A percentile compares a stretch with the other conserved stretches of the same genome.
Conservation (phyloP, 495 filamentous ascomycete genomes). For the Usnea hakonensis region DNA sequence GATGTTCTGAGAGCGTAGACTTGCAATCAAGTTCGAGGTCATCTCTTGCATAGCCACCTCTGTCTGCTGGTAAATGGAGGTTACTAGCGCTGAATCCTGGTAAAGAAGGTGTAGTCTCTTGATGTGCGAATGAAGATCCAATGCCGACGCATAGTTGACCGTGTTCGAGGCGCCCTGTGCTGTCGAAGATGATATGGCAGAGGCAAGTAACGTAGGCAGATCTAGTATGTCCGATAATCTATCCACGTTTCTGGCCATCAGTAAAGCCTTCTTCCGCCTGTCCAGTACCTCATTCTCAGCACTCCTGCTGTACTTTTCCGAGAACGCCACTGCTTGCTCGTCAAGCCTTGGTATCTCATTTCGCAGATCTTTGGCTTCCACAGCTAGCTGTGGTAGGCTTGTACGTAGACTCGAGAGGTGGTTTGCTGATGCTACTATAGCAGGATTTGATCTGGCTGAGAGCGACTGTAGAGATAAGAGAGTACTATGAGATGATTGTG, state of each 20-base stretch:
- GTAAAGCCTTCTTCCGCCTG: constrained; percentile 69
- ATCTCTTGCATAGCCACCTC: constrained; percentile 86
- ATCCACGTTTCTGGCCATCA: constrained; percentile 84
- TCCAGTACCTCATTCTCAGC: constrained; percentile 68
- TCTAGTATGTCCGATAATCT: constrained; percentile 86
- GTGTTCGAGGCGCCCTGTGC: constrained; percentile 41
- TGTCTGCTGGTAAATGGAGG: constrained; percentile 65
- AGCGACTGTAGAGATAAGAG: constrained; percentile 79
- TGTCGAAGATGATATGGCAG: constrained; percentile 54
- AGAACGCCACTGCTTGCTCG: constrained; percentile 67
- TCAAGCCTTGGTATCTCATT: constrained; percentile 73
- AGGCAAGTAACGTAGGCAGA: constrained; percentile 75
- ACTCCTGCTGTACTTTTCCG: constrained; percentile 68
- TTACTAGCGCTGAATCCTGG: constrained; percentile 65
- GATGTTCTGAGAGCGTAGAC: constrained; percentile 65
- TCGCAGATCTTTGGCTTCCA: constrained; percentile 56
- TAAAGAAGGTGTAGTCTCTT: constrained; percentile 77
- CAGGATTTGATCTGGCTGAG: constrained; percentile 84
- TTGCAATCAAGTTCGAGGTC: constrained; percentile 73
- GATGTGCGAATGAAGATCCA: constrained; percentile 93
- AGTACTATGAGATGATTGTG: constrained; percentile 73
- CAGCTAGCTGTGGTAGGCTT: constrained; percentile 59
- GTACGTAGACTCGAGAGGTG: constrained; percentile 64
- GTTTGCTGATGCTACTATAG: constrained; percentile 72
- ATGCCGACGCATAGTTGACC: constrained; percentile 80